Percentiles rank a stretch among this genome's conserved stretches.
phyloP scores from a whole-genome alignment of 208 protist genomes.

The Leishmania lainsoni region DNA sequence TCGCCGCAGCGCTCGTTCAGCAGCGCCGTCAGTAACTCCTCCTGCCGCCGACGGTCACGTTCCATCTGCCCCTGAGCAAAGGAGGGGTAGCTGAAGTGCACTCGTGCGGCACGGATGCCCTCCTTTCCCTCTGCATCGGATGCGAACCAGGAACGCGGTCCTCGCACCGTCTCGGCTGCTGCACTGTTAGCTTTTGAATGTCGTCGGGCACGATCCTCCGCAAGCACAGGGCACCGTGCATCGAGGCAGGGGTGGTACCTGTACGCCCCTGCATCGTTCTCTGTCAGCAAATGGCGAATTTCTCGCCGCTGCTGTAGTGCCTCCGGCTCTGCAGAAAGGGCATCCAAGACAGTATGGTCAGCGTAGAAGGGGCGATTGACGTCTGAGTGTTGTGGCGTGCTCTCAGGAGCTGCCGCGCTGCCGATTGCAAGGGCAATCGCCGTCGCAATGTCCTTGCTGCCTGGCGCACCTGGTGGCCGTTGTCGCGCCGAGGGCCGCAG shows the following conservation, averaged over 20 bases:
- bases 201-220: constrained; percentile 31
- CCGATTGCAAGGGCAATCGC: constrained; percentile 17
- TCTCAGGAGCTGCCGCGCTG: not conserved
- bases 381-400: not conserved
- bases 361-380: not conserved
- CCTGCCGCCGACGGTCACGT: constrained; percentile 7
- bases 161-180: constrained; percentile 21
- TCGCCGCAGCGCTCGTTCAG: constrained; percentile 10
- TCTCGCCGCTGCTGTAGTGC: constrained; percentile 35
- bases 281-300: constrained; percentile 18
- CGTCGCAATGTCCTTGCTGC: constrained; percentile 8
- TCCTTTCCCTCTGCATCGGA: constrained; percentile 2
- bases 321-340: constrained; percentile 35
- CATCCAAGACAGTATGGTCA: constrained; percentile 29
- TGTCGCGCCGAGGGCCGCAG: not conserved
- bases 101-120: constrained; percentile 2
- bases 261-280: constrained; percentile 23
- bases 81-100: constrained; percentile 15
- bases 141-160: constrained; percentile 7
- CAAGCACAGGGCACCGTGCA: constrained; percentile 24
- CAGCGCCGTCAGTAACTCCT: constrained; percentile 10
- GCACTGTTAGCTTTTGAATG: constrained; percentile 19
- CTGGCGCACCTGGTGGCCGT: not conserved
- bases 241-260: constrained; percentile 31
- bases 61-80: constrained; percentile 7